Evolutionary conservation across 352 stramenopile genomes (phyloP).

Genomic region (Phytopythium montanum): DNA sequence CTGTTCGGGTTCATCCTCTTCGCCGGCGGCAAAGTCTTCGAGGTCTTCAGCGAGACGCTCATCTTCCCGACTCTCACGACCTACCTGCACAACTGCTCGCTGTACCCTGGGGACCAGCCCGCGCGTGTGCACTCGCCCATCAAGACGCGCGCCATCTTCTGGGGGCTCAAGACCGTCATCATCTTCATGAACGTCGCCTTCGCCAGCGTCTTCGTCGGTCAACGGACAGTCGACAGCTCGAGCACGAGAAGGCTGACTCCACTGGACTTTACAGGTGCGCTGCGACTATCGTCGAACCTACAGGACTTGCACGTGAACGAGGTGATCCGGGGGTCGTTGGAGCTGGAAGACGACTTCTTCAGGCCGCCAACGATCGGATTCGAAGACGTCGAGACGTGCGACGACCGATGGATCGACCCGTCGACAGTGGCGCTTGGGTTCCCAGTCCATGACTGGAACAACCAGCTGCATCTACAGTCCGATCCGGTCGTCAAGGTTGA

Average conservation of each 20-base stretch:
- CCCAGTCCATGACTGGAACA: slow-evolving; percentile 27
- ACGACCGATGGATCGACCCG: not conserved
- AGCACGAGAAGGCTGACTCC: not conserved
- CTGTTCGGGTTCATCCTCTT: slow-evolving; percentile 48
- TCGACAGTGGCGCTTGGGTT: slow-evolving; percentile 19
- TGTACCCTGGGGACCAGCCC: slow-evolving; percentile 52
- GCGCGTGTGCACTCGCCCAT: slow-evolving; percentile 38
- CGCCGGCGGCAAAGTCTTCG: slow-evolving; percentile 44
- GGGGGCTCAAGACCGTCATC: slow-evolving; percentile 52
- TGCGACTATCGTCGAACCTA: not conserved
- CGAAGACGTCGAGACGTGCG: not conserved
- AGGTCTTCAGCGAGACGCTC: slow-evolving; percentile 55
- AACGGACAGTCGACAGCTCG: slow-evolving; percentile 9
- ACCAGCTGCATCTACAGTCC: slow-evolving; percentile 12
- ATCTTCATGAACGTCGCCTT: slow-evolving; percentile 67
- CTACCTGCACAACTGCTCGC: slow-evolving; percentile 55
- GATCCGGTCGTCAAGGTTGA: slow-evolving; percentile 11
- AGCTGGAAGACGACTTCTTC: slow-evolving; percentile 1
- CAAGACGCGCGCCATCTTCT: slow-evolving; percentile 49
- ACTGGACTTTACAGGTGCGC: not conserved
- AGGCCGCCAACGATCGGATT: not conserved
- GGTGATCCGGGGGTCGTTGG: not conserved
- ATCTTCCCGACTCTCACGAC: slow-evolving; percentile 54
- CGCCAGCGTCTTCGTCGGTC: slow-evolving; percentile 53
- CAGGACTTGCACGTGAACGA: not conserved